Base-by-base conservation (phyloP, 768 basidiomycete genomes). In the Kwoniella dendrophila region DNA sequence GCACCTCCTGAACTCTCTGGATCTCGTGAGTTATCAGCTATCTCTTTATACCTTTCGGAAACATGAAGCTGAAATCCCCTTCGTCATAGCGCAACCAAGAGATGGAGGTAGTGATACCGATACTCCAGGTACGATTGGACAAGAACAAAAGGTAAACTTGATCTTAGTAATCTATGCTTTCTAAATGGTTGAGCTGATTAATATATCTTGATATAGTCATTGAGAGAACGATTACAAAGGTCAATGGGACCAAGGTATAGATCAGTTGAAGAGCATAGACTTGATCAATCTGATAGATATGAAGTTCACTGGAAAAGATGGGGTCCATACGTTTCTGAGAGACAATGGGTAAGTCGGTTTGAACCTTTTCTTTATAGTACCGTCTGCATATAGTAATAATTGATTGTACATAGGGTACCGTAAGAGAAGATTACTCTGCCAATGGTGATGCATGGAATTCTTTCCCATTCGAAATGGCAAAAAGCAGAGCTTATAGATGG, bases 271-370 rank as follows among this genome's bases (percentile, higher is more conserved):
- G 86, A 86, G 67, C 83, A 89, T 57, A 69, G 75, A 43, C 85
- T 99, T n/a, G 81, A 86, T 50, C 89, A 97, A 72, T 90, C 92
- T 67, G 87, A 84, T 60, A 82, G 83, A 51, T 88, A 86, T 68
- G 87, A 90, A 67, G 84, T 84, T 51, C 94, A 98, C 79, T 99
- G 96, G 96, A 98, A 98, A 81, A 84, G 91, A 70, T 98, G 95
- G 95, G 96, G 96, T 20, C 96, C 96, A 16, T 99, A 99, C 82
- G 84, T 99, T 54, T 88, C 88, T 61, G 96, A 99, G 80, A 84
- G 96, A 61, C 96, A 98, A 83, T 99, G 96, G 96, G 95, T 92
- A 64, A 67, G 88, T 56, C 24, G 4, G 74, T 22, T 18, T 27
- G 24, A 26, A 7, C 12, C 24, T 5, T 54, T 30, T 29, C 14